Conservation (phyloP, 1,139 yeast genomes). For the Kluyveromyces sp. region DNA sequence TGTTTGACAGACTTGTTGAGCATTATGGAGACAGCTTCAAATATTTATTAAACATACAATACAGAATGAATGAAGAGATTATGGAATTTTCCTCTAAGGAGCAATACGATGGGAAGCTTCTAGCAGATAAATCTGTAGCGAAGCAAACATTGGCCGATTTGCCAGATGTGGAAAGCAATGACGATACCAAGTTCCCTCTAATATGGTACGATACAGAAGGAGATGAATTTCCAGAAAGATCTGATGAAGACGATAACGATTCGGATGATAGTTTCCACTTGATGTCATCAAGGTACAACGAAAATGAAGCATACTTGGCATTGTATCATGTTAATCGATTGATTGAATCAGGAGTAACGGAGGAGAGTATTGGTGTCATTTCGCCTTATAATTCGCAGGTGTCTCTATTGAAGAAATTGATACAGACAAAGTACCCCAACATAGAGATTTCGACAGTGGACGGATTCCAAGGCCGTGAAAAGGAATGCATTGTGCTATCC, state of each 20-base stretch:
- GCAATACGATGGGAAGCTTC: constrained; percentile 55
- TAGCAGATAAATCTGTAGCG: constrained; percentile 56
- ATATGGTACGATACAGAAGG: constrained; percentile 93
- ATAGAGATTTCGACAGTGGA: constrained; percentile 84
- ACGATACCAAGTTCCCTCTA: constrained; percentile 39
- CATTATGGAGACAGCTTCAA: constrained; percentile 45
- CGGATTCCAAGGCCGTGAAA: constrained; percentile 90
- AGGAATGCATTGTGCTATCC: constrained; percentile 74
- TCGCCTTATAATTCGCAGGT: constrained; percentile 92
- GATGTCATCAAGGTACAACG: constrained; percentile 56
- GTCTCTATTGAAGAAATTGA: constrained; percentile 43
- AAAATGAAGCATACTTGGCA: constrained; percentile 61
- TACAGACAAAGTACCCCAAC: constrained; percentile 44
- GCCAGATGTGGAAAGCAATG: constrained; percentile 39
- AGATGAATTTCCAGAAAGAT: constrained; percentile 66
- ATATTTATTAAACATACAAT: constrained; percentile 63
- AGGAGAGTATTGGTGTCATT: constrained; percentile 64
- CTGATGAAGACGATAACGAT: constrained; percentile 36
- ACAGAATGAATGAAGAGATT: constrained; percentile 73
- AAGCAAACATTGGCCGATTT: constrained; percentile 49
- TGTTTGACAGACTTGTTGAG: constrained; percentile 70
- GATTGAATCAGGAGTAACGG: constrained; percentile 39
- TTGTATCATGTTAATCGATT: constrained; percentile 47
- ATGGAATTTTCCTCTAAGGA: constrained; percentile 71
- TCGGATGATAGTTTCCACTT: constrained; percentile 14